phyloP scores from a whole-genome alignment of 192 early-diverging fungal genomes.

The Lobulomyces angularis region DNA sequence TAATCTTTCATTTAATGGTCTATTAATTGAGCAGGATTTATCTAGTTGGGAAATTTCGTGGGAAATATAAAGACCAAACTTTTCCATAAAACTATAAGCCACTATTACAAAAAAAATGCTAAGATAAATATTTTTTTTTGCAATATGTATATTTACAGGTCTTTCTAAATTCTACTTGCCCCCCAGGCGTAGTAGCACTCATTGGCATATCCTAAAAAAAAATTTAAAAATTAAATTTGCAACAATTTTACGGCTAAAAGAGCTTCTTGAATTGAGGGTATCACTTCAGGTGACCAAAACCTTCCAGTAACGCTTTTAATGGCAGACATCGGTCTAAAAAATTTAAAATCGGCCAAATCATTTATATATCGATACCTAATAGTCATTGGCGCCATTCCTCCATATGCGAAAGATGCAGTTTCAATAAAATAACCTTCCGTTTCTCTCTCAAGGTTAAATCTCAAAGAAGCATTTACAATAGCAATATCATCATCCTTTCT shows the following conservation, averaged over 20 bases:
- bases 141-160: too few relatives aligned
- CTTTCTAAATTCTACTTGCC: conserved; percentile 29
- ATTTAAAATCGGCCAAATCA: too few relatives aligned
- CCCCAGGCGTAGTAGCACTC: conserved; percentile 21
- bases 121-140: too few relatives aligned
- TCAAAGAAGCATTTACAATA: conserved; percentile 66
- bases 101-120: too few relatives aligned
- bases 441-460: conserved; percentile 37
- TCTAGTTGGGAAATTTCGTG: background rate
- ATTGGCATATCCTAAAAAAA: conserved; percentile 19
- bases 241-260: too few relatives aligned
- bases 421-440: conserved; percentile 14
- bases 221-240: too few relatives aligned
- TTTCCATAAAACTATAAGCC: conserved; percentile 17
- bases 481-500: conserved; percentile 80
- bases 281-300: too few relatives aligned
- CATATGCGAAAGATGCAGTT: conserved; percentile 58
- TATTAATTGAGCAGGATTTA: background rate
- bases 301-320: too few relatives aligned
- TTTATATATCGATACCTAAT: background rate
- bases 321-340: too few relatives aligned
- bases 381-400: conserved; percentile 46
- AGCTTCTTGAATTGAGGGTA: too few relatives aligned
- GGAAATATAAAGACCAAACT: conserved; percentile 13
- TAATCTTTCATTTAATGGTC: too few relatives aligned